Evolutionary conservation across 768 basidiomycete species (phyloP).

Genomic region (Hericium erinaceus): DNA sequence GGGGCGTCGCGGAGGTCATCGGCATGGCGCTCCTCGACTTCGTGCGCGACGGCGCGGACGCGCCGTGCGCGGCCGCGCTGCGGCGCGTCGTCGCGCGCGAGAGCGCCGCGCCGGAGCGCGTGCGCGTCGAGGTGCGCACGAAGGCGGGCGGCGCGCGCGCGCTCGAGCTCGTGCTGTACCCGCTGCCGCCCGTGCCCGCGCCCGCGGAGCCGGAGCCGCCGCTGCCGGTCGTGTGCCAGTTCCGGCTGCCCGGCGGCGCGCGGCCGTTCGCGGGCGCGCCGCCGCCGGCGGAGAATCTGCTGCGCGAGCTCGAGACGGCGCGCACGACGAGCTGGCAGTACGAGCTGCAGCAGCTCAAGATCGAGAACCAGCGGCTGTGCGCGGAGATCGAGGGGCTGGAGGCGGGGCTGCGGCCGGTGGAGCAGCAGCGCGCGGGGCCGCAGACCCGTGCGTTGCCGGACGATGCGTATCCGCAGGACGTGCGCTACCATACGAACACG

Average conservation of each 20-base stretch:
- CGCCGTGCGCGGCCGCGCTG: slow-evolving; percentile 2
- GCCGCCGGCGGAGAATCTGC: slow-evolving; percentile 37
- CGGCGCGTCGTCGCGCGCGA: slow-evolving; percentile 7
- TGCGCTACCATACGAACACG: too few relatives aligned
- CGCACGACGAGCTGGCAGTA: slow-evolving; percentile 88
- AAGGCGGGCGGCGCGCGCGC: slow-evolving; percentile 3
- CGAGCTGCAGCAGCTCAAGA: slow-evolving; percentile 76
- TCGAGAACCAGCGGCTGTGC: slow-evolving; percentile 52
- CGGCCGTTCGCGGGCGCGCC: slow-evolving; percentile 5
- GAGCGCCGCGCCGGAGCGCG: slow-evolving; percentile 3
- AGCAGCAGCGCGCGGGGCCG: slow-evolving; percentile 3
- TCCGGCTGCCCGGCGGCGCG: slow-evolving; percentile 6
- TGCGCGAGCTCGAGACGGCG: slow-evolving; percentile 59
- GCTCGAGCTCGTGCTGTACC: slow-evolving; percentile 11
- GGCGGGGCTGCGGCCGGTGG: slow-evolving; percentile 6
- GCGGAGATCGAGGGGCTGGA: slow-evolving; percentile 47
- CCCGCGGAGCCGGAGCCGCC: slow-evolving; percentile 2
- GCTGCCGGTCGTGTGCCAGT: slow-evolving; percentile 18
- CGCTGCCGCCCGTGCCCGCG: slow-evolving; percentile 1
- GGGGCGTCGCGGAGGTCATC: slow-evolving; percentile 42
- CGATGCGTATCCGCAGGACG: neutral
- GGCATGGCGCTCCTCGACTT: slow-evolving; percentile 37
- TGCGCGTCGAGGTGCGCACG: slow-evolving; percentile 7
- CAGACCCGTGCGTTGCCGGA: neutral
- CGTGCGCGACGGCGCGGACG: slow-evolving; percentile 16